These are phyloP conservation scores for Calonectria naviculata DNA, from an alignment of 2,329 filamentous ascomycete species.

Conservation along the genomic window DNA sequence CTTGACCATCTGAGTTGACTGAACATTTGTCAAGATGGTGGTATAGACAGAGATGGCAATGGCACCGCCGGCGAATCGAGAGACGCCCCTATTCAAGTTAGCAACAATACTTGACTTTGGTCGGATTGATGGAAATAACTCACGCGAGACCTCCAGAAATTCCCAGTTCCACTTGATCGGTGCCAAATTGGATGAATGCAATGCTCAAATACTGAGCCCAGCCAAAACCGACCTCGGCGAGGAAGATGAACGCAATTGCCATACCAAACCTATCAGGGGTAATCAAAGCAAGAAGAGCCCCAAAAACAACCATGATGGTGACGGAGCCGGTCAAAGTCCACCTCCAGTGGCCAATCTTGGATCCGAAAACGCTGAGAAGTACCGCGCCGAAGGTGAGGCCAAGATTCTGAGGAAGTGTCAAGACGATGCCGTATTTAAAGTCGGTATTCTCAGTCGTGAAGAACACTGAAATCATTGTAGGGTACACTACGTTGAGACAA, in stretches of 20 bases:
- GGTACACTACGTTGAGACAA: slow-evolving; percentile 57
- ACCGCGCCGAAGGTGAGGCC: slow-evolving; percentile 56
- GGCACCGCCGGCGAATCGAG: slow-evolving; percentile 55
- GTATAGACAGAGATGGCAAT: slow-evolving; percentile 54
- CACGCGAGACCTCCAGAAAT: slow-evolving; percentile 26
- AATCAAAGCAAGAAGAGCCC: slow-evolving; percentile 54
- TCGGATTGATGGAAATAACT: slow-evolving; percentile 31
- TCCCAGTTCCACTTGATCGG: slow-evolving; percentile 59
- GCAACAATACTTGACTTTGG: slow-evolving; percentile 35
- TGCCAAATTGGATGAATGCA: slow-evolving; percentile 60
- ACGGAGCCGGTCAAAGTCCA: slow-evolving; percentile 57
- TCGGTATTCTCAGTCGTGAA: slow-evolving; percentile 23
- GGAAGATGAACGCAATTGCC: slow-evolving; percentile 59
- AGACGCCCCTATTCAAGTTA: slow-evolving; percentile 44
- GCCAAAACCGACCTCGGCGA: slow-evolving; percentile 56
- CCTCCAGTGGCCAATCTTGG: slow-evolving; percentile 56
- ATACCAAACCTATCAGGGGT: slow-evolving; percentile 55
- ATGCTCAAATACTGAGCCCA: slow-evolving; percentile 60
- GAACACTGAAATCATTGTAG: slow-evolving; percentile 53
- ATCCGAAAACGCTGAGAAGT: slow-evolving; percentile 53
- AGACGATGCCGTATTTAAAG: slow-evolving; percentile 21
- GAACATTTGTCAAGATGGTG: slow-evolving; percentile 53
- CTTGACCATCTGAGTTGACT: slow-evolving; percentile 41
- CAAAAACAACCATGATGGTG: slow-evolving; percentile 60
- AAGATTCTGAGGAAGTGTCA: slow-evolving; percentile 57